Conservation (phyloP, 352 stramenopile species). For the Pilasporangium apinafurcum region DNA sequence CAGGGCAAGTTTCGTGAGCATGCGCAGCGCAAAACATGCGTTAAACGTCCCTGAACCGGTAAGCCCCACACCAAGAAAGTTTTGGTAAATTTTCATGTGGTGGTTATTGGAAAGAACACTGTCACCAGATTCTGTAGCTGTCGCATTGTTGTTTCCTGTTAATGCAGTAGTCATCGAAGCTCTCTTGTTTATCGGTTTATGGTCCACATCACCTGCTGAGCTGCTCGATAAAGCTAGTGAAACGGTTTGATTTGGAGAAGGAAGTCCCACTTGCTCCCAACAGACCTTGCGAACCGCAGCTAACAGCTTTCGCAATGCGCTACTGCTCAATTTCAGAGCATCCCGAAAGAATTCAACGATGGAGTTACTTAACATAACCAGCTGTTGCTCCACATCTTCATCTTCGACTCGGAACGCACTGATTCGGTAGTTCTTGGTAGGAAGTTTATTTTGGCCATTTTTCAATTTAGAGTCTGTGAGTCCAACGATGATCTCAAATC, state of each 20-base stretch:
- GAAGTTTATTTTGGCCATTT: slow-evolving; percentile 60
- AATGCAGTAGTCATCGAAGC: too few relatives aligned
- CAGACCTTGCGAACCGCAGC: slow-evolving; percentile 57
- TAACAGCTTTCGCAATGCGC: slow-evolving; percentile 48
- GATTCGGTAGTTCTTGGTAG: slow-evolving; percentile 72
- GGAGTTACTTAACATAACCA: slow-evolving; percentile 80
- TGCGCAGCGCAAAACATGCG: slow-evolving; percentile 70
- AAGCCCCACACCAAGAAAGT: slow-evolving; percentile 64
- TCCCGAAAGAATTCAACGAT: slow-evolving; percentile 82
- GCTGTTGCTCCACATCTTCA: slow-evolving; percentile 83
- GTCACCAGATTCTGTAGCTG: not conserved
- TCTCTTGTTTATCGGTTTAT: too few relatives aligned
- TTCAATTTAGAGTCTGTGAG: slow-evolving; percentile 71
- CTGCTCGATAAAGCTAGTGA: not conserved
- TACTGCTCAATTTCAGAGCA: slow-evolving; percentile 58
- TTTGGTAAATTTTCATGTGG: slow-evolving; percentile 79
- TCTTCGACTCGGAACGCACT: slow-evolving; percentile 70
- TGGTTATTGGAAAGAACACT: slow-evolving; percentile 38
- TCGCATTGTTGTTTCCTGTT: not conserved
- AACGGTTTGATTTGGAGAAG: slow-evolving; percentile 16
- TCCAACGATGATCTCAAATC: slow-evolving; percentile 77
- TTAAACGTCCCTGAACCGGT: slow-evolving; percentile 51
- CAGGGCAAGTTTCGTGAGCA: slow-evolving; percentile 70
- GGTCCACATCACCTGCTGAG: too few relatives aligned
- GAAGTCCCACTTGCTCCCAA: slow-evolving; percentile 62